Percentiles rank a stretch among this genome's conserved stretches.
Conservation (phyloP, 306 rosid species). For the Trichosanthes cucumerina region DNA sequence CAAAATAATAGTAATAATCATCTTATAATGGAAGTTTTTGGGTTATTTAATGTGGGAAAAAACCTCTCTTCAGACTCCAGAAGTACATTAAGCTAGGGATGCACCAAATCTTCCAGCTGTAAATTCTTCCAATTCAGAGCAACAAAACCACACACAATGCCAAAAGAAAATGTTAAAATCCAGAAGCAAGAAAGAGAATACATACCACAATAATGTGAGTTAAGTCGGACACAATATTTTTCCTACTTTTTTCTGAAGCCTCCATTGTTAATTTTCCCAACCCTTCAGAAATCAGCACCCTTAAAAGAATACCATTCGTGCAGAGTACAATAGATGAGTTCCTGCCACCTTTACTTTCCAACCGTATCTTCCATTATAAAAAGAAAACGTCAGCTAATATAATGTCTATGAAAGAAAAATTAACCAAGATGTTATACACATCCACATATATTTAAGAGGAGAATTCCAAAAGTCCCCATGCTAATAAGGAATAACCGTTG, state of each 20-base stretch:
- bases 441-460: neutral
- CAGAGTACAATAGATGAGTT: conserved; percentile 75
- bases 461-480: neutral
- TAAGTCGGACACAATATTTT: conserved; percentile 34
- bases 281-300: conserved; percentile 57
- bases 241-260: conserved; percentile 15
- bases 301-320: conserved; percentile 79
- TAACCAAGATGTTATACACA: neutral
- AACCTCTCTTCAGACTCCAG: neutral
- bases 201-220: conserved; percentile 93
- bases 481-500: neutral
- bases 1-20: neutral
- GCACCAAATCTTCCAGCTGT: neutral
- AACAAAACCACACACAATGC: neutral
- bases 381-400: conserved; percentile 3
- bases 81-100: neutral
- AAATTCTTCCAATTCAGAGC: neutral
- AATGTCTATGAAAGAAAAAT: neutral
- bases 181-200: conserved; percentile 7
- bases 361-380: conserved; percentile 60
- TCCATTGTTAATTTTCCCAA: conserved; percentile 19
- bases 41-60: neutral
- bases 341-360: conserved; percentile 80
- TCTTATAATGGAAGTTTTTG: neutral
- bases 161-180: conserved; percentile 7